phyloP scores from a whole-genome alignment of 2,329 filamentous ascomycete species.

The Microsporum ferrugineum region DNA sequence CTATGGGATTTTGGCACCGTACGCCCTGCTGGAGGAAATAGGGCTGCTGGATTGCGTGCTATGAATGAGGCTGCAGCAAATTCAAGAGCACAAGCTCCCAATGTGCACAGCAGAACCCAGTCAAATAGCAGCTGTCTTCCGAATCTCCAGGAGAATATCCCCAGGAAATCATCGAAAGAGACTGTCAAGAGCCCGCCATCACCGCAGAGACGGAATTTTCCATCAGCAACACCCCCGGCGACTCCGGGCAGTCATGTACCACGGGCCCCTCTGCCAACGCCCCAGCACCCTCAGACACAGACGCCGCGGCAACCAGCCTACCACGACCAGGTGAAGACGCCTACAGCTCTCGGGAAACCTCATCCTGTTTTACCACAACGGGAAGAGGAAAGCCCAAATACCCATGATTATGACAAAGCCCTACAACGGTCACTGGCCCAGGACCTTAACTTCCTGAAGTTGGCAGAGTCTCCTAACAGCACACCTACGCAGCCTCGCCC shows the following conservation, averaged over 20 bases:
- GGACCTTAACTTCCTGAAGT: slow-evolving; percentile 31
- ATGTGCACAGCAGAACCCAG: slow-evolving; percentile 32
- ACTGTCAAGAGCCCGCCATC: slow-evolving; percentile 39
- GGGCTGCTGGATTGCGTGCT: slow-evolving; percentile 52
- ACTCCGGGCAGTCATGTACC: slow-evolving; percentile 38
- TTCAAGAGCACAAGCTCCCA: slow-evolving; percentile 47
- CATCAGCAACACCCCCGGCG: slow-evolving; percentile 20
- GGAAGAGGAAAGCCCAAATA: slow-evolving; percentile 27
- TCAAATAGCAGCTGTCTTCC: slow-evolving; percentile 4
- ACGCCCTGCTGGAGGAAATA: slow-evolving; percentile 59
- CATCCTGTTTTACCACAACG: slow-evolving; percentile 15
- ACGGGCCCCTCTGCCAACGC: slow-evolving; percentile 50
- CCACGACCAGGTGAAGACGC: slow-evolving; percentile 35
- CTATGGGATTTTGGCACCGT: slow-evolving; percentile 99
- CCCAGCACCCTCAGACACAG: slow-evolving; percentile 37
- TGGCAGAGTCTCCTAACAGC: slow-evolving; percentile 22
- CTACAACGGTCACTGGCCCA: slow-evolving; percentile 33
- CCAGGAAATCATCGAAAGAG: slow-evolving; percentile 19
- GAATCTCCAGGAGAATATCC: slow-evolving; percentile 21
- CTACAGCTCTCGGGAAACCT: slow-evolving; percentile 36
- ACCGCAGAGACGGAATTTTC: slow-evolving; percentile 41
- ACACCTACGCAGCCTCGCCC: slow-evolving; percentile 11
- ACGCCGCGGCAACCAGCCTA: neutral
- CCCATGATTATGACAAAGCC: slow-evolving; percentile 32
- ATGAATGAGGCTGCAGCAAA: slow-evolving; percentile 78